Conservation (phyloP, 768 basidiomycete genomes). For the Lentinus brumalis region DNA sequence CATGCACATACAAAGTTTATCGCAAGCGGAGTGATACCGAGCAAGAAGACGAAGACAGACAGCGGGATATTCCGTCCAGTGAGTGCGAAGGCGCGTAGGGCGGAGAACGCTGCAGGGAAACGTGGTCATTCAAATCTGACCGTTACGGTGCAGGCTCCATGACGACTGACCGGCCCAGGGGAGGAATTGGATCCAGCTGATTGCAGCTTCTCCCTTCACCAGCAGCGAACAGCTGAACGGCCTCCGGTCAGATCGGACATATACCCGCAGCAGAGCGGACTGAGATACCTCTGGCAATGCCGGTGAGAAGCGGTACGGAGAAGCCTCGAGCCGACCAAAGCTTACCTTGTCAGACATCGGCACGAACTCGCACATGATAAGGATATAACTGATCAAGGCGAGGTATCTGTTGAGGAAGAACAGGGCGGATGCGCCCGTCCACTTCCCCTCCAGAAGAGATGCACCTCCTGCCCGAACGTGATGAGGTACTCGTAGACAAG, state of each 20-base stretch:
- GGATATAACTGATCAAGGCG: background rate
- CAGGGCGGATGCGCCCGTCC: background rate
- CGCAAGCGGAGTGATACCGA: conserved; percentile 1
- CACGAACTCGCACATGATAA: background rate
- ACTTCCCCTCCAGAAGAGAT: background rate
- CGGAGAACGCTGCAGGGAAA: conserved; percentile 1
- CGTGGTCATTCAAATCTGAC: no score
- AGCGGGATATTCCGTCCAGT: background rate
- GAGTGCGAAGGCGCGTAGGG: conserved; percentile 8
- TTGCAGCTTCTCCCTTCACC: no score
- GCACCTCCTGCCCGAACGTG: background rate
- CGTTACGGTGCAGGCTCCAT: no score
- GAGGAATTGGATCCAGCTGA: no score
- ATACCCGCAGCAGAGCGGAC: no score
- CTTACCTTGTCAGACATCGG: no score
- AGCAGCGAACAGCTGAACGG: no score
- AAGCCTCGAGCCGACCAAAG: no score
- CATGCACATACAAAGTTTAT: conserved; percentile 5
- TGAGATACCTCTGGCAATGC: no score
- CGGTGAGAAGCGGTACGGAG: no score
- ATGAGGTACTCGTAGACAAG: background rate
- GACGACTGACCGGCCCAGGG: no score
- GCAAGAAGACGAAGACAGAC: background rate
- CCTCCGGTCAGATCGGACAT: no score
- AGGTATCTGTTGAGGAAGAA: background rate